Base-by-base conservation (phyloP, 169 alveolate genomes). In the Plasmodium coatneyi region DNA sequence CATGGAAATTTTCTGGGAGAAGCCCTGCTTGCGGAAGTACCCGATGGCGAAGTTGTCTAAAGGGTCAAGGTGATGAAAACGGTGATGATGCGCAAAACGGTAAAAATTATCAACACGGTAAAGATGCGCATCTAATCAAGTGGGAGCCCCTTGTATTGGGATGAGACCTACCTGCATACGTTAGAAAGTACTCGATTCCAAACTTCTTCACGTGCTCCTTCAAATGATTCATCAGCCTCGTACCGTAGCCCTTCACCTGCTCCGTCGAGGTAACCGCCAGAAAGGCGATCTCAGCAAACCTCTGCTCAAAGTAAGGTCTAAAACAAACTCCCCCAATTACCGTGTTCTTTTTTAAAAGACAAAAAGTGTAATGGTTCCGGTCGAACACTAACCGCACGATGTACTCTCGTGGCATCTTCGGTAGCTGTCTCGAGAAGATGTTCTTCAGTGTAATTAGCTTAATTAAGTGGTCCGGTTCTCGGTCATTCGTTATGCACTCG, bases 371-470 rank as follows among this genome's bases (percentile, higher is more conserved):
- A 92, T 99, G 99, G 71, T 97, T 97, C 60, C 99, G 92, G 95
- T 99, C 99, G 92, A 99, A 98, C 22, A 98, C 99, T 25, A 99
- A 97, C 78, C 99, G 96, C 7, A 98, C 99, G 36, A 99, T 99
- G 96, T 99, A 99, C 92, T 98, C 99, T 89, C 99, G 96, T 41
- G 99, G 99, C 99, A 99, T 99, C 95, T 98, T 98, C 6, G 99
- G 99, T 25, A 99, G 97, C 92, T 99, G 99, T 41, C 99, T 98
- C 16, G 99, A 98, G 82, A 98, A 98, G 19, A 98, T 98, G 84
- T 98, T 98, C 95, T 98, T 99, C 28, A 98, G 96, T 16, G 99
- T 98, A 36, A 98, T 97, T 34, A 99, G 95, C 71, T 97, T 96
- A 66, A 96, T 96, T 92, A 98, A 86, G 80, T 97, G 98, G 54